phyloP scores from a whole-genome alignment of 345 rosid genomes.

The Eucalyptus tenuipes region DNA sequence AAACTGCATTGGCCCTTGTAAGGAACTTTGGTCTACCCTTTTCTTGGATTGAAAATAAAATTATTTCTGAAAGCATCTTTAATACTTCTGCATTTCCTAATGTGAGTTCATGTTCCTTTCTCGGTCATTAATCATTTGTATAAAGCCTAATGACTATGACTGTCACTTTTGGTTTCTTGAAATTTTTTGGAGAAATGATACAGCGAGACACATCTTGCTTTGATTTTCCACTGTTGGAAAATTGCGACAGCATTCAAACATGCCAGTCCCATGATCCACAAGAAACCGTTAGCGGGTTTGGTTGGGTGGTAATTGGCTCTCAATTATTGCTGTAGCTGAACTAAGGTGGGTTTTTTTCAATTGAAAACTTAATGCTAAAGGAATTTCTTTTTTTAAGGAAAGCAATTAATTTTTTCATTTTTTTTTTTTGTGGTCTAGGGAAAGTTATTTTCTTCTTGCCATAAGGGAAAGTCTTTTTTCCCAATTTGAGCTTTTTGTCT shows the following conservation, averaged over 20 bases:
- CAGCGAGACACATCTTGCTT: background rate
- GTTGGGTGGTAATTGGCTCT: background rate
- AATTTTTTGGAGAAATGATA: background rate
- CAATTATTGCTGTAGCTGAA: background rate
- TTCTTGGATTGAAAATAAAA: background rate
- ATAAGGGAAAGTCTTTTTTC: background rate
- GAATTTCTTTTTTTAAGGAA: background rate
- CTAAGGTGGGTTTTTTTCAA: background rate
- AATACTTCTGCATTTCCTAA: background rate
- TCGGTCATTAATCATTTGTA: background rate
- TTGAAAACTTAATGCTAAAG: no score
- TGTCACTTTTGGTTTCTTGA: background rate
- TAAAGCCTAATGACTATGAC: background rate
- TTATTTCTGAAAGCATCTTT: background rate
- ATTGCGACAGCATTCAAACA: background rate
- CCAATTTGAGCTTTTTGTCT: background rate
- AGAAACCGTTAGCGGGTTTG: background rate
- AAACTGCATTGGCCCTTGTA: background rate
- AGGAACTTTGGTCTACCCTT: background rate
- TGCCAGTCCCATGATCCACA: background rate
- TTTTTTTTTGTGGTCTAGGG: background rate
- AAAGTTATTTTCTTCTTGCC: background rate
- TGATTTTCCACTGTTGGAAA: background rate
- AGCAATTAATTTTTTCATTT: no score
- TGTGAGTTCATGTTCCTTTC: background rate